Conservation (phyloP, 257 asterid species). For the Primulina eburnea region DNA sequence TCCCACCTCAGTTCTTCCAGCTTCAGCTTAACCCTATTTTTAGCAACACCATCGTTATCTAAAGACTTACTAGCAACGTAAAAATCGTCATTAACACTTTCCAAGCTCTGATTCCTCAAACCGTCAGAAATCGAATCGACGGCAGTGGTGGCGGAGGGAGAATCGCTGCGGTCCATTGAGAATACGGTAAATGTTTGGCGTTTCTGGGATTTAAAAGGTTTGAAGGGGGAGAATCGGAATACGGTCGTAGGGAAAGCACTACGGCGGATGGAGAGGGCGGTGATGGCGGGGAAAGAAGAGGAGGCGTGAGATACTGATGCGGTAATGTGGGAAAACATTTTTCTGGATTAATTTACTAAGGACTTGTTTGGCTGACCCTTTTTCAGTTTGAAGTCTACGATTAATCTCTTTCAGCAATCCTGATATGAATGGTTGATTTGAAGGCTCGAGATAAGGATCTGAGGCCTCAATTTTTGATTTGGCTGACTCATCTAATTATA, state of each 20-base stretch:
- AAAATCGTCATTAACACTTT: slow-evolving; percentile 11
- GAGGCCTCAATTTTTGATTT: too few species aligned
- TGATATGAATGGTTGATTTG: too few species aligned
- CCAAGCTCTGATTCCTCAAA: slow-evolving; percentile 58
- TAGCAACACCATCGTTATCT: slow-evolving; percentile 15
- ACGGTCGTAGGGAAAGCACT: slow-evolving; percentile 24
- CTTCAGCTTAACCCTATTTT: slow-evolving; percentile 42
- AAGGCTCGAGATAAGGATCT: too few species aligned
- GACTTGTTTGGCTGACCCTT: slow-evolving; percentile 2
- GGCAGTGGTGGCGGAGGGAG: slow-evolving; percentile 36
- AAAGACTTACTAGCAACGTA: slow-evolving; percentile 6
- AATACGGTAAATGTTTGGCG: slow-evolving; percentile 34
- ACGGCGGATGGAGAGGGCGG: slow-evolving; percentile 40
- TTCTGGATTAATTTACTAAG: background rate
- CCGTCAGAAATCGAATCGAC: slow-evolving; percentile 63
- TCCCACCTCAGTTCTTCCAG: slow-evolving; percentile 88
- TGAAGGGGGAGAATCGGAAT: slow-evolving; percentile 34
- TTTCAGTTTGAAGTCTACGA: too few species aligned
- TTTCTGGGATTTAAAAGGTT: slow-evolving; percentile 28
- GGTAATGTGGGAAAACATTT: slow-evolving; percentile 47
- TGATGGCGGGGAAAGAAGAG: slow-evolving; percentile 25
- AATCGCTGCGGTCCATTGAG: slow-evolving; percentile 52
- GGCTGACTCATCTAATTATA: too few species aligned
- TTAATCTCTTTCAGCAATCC: too few species aligned
- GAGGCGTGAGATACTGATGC: slow-evolving; percentile 44